A percentile compares a stretch with the other conserved stretches of the same genome.
Conservation (phyloP, 129 eudicot genomes). For the Chrysanthemum seticuspe region DNA sequence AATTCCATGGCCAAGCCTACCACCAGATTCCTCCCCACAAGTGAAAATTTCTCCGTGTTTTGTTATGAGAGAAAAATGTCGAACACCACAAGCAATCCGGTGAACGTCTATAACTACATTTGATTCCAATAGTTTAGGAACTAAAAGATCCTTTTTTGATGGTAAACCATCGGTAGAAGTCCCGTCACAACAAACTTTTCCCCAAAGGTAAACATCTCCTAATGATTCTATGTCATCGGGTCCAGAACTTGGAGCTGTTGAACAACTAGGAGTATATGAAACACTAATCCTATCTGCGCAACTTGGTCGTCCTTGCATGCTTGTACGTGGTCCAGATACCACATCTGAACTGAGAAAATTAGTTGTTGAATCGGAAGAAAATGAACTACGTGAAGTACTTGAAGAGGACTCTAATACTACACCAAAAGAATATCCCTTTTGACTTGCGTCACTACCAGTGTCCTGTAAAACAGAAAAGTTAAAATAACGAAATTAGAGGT, state of each 20-base stretch:
- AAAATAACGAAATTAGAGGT: neutral
- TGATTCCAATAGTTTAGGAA: conserved; percentile 69
- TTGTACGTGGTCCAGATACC: conserved; percentile 51
- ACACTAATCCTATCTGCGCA: conserved; percentile 87
- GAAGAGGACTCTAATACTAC: conserved; percentile 47
- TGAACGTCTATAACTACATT: conserved; percentile 89
- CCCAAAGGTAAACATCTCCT: conserved; percentile 96
- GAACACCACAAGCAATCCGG: conserved; percentile 83
- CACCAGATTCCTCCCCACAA: conserved; percentile 97
- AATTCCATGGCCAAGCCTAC: conserved; percentile 88
- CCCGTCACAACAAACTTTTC: conserved; percentile 71
- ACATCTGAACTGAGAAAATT: conserved; percentile 53
- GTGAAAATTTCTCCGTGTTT: conserved; percentile 96
- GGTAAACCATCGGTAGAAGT: conserved; percentile 38
- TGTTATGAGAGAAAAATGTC: conserved; percentile 82
- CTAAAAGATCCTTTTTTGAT: conserved; percentile 48
- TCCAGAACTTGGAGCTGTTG: conserved; percentile 79
- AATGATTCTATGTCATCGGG: conserved; percentile 90
- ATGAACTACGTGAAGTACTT: conserved; percentile 37
- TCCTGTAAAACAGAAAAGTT: conserved; percentile 36
- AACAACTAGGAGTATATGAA: conserved; percentile 91
- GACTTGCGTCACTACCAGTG: conserved; percentile 32
- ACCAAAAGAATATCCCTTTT: conserved; percentile 39
- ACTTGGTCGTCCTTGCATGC: conserved; percentile 77
- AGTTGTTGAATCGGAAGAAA: conserved; percentile 34